phyloP scores from a whole-genome alignment of 2,329 filamentous ascomycete species.

The Colletotrichum sp. region DNA sequence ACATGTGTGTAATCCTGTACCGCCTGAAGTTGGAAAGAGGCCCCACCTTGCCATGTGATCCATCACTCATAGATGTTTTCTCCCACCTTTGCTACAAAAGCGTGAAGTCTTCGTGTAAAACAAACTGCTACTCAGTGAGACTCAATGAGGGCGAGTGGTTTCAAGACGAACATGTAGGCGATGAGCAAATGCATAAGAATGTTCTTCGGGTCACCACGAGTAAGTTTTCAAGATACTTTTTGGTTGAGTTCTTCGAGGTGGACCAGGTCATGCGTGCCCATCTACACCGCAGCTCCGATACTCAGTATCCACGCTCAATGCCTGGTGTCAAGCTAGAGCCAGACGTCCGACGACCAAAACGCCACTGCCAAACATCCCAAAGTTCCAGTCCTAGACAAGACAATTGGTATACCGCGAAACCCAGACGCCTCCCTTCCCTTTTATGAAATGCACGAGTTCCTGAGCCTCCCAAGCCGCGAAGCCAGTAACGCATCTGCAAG shows the following conservation, averaged over 20 bases:
- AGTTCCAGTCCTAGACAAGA: neutral
- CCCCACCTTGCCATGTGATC: neutral
- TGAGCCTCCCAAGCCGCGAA: neutral
- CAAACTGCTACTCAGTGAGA: neutral
- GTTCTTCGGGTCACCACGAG: neutral
- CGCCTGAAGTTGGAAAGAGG: neutral
- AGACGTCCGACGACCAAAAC: neutral
- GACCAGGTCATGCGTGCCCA: neutral
- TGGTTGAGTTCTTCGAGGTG: neutral
- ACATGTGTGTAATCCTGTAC: neutral
- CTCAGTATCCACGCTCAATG: neutral
- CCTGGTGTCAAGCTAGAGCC: neutral
- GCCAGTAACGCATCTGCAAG: neutral
- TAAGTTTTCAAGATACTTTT: neutral
- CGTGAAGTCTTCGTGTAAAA: neutral
- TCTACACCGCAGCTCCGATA: neutral
- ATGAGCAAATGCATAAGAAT: neutral
- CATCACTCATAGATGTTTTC: neutral
- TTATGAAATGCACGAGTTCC: neutral
- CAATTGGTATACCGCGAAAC: slow-evolving; percentile 2
- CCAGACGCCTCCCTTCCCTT: neutral
- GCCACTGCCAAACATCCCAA: neutral
- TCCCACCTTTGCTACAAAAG: neutral
- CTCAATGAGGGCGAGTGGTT: neutral
- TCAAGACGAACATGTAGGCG: neutral